Percentiles rank a stretch among this genome's conserved stretches.
Evolutionary conservation across 352 stramenopile genomes (phyloP).

Genomic region (Phytophthora citricola): DNA sequence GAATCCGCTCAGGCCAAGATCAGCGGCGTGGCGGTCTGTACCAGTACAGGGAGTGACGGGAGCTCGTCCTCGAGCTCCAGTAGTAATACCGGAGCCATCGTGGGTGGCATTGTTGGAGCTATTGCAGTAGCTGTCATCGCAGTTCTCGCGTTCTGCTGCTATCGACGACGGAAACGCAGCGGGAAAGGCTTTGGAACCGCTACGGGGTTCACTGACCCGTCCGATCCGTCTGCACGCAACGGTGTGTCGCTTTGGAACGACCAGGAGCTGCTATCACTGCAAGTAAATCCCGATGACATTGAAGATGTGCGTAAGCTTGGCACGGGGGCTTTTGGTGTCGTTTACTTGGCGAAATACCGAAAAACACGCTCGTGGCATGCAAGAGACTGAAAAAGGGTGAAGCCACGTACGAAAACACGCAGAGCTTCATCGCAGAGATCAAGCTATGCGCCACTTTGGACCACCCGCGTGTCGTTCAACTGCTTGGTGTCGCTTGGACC

Average conservation of each 20-base stretch:
- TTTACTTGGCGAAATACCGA: conserved; percentile 58
- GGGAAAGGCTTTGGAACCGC: conserved; percentile 29
- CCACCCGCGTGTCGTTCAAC: conserved; percentile 55
- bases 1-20: conserved; percentile 30
- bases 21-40: conserved; percentile 47
- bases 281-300: conserved; percentile 58
- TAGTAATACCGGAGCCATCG: conserved; percentile 45
- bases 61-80: conserved; percentile 13
- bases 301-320: conserved; percentile 48
- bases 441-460: conserved; percentile 56
- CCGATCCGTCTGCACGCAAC: conserved; percentile 9
- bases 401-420: conserved; percentile 45
- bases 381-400: conserved; percentile 59
- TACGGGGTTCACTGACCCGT: conserved; percentile 20
- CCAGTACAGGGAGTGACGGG: conserved; percentile 12
- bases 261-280: conserved; percentile 55
- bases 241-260: conserved; percentile 52
- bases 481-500: conserved; percentile 67
- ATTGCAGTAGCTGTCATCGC: conserved; percentile 41
- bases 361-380: conserved; percentile 43
- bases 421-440: conserved; percentile 64
- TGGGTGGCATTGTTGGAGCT: conserved; percentile 53
- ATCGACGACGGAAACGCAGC: conserved; percentile 30
- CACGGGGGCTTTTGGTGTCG: conserved; percentile 42
- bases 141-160: conserved; percentile 34